Conservation (phyloP, 2,329 filamentous ascomycete species). For the Fusarium hainanense region DNA sequence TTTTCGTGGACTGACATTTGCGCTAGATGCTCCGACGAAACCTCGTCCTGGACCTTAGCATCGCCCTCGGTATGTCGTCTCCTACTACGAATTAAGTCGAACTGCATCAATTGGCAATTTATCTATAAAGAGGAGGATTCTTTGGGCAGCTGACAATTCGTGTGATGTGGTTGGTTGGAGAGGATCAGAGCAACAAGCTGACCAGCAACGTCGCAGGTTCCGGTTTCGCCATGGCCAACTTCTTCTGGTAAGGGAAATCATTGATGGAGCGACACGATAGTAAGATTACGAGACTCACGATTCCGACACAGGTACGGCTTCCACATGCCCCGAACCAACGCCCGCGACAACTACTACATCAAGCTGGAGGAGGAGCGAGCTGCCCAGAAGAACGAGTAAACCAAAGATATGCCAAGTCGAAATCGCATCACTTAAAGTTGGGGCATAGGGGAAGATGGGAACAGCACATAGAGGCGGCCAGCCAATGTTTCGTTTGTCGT, state of each 20-base stretch:
- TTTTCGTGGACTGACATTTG: conserved; percentile 51
- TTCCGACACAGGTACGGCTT: conserved; percentile 65
- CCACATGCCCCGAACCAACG: conserved; percentile 69
- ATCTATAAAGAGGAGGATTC: conserved; percentile 20
- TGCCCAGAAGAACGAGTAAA: conserved; percentile 49
- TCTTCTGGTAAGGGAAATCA: conserved; percentile 64
- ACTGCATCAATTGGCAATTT: conserved; percentile 9
- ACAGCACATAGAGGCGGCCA: conserved; percentile 31
- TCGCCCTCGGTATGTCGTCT: conserved; percentile 65
- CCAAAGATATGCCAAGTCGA: not conserved
- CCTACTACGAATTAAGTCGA: conserved; percentile 6
- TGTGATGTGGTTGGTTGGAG: conserved; percentile 42
- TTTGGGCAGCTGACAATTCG: conserved; percentile 40
- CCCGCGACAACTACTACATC: conserved; percentile 68
- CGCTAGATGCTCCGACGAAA: conserved; percentile 69
- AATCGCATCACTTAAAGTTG: conserved; percentile 9
- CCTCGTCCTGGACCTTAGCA: conserved; percentile 66
- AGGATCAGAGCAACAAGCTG: conserved; percentile 46
- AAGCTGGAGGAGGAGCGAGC: conserved; percentile 69
- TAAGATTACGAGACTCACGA: conserved; percentile 17
- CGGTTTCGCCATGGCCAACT: conserved; percentile 65
- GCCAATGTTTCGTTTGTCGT: conserved; percentile 45
- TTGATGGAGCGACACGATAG: not conserved
- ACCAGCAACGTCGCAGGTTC: conserved; percentile 56
- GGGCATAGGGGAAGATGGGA: conserved; percentile 7